Evolutionary conservation across 2,329 filamentous ascomycete species (phyloP).

Genomic region (Penicillium fuscoglaucum): DNA sequence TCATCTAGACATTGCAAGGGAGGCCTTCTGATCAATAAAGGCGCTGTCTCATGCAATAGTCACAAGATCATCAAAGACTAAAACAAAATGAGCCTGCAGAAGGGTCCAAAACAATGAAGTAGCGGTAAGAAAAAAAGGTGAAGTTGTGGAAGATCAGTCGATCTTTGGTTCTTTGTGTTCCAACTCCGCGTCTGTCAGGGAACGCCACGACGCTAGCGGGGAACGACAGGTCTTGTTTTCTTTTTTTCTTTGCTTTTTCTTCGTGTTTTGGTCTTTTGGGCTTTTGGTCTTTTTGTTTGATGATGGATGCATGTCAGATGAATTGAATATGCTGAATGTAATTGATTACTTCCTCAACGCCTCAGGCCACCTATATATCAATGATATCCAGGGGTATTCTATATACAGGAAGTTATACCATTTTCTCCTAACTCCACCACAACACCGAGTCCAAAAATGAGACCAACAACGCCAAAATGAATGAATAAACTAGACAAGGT

Average conservation of each 20-base stretch:
- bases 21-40: slow-evolving; percentile 4
- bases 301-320: background rate
- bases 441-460: background rate
- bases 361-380: slow-evolving; percentile 17
- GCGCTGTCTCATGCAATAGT: slow-evolving; percentile 3
- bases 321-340: background rate
- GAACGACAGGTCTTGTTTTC: background rate
- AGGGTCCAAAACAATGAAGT: background rate
- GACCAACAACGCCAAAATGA: background rate
- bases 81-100: background rate
- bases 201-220: slow-evolving; percentile 8
- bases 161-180: slow-evolving; percentile 8
- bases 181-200: slow-evolving; percentile 13
- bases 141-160: slow-evolving; percentile 3
- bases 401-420: slow-evolving; percentile 25
- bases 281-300: no score
- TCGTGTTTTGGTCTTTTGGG: background rate
- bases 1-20: slow-evolving; percentile 15
- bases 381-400: slow-evolving; percentile 21
- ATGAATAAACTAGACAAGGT: slow-evolving; percentile 27
- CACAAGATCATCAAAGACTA: background rate
- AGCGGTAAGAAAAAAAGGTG: background rate
- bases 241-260: background rate
- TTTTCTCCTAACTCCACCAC: background rate
- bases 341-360: slow-evolving; percentile 16